Evolutionary conservation across 2,329 filamentous ascomycete genomes (phyloP), one percentile per base, ranked within the genome.

Genomic region (Fusarium subglutinans): DNA sequence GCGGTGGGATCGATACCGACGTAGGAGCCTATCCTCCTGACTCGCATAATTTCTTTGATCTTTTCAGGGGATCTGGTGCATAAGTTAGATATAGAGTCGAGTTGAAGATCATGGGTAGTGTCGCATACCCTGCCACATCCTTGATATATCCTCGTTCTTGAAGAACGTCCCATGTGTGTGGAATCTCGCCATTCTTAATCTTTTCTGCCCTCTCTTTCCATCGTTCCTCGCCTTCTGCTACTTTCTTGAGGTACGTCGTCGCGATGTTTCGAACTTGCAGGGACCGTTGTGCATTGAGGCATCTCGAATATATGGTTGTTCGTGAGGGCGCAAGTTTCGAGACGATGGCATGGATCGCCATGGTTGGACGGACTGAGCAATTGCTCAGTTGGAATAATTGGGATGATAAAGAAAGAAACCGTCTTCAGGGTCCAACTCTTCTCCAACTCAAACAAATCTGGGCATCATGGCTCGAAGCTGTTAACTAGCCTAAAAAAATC

Each of bases 1-100:
- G 93, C 93, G 1, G 94, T 96, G 10, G 94, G 93, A 79, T 97
- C 94, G 78, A 96, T 90, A 75, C 94, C 94, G 60, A 94, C 92
- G 78, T 97, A 97, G 67, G 89, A 91, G 70, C 91, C 92, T 75
- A 94, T 89, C 70, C 91, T 87, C 79, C 91, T 91, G 33, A 84
- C 81, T 10, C 87, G 88, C 84, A 96, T 88, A 28, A 93, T 84
- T 73, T 88, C 86, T 59, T 90, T 87, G 77, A 96, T 87, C 50
- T 85, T 84, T 4, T 85, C 77, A 47, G 87, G 82, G 64, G 87
- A 83, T 45, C 85, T 86, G 62, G 40, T 44, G 17, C 17, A 44
- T 20, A 44, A 38, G 48, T 70, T 61, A 60, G 37, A 63, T 70
- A 45, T 40, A 18, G 35, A 69, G 48, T 11, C 30, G 40, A 37